A percentile compares a stretch with the other conserved stretches of the same genome.
Conservation (phyloP, 163 green algal species). For the Scenedesmus sp. region DNA sequence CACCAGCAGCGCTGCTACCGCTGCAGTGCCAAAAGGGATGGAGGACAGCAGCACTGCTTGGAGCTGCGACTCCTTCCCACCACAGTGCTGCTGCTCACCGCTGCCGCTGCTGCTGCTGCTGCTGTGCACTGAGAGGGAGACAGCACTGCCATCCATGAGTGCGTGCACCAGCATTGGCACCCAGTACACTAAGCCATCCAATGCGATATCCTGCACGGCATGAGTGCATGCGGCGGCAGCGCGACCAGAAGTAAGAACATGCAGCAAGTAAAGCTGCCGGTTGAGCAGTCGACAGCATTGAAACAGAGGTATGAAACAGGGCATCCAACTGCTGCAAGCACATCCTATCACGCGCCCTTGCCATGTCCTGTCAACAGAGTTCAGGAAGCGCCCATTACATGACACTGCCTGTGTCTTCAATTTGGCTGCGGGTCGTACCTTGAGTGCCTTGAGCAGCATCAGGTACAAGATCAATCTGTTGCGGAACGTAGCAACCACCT, state of each 20-base stretch:
- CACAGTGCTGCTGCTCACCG: slow-evolving; percentile 32
- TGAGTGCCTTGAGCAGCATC: slow-evolving; percentile 51
- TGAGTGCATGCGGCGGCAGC: background rate
- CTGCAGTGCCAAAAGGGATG: slow-evolving; percentile 49
- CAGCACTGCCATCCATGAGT: slow-evolving; percentile 6
- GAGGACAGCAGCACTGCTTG: slow-evolving; percentile 38
- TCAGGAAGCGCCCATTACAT: no score
- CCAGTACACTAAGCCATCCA: slow-evolving; percentile 52
- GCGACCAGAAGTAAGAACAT: background rate
- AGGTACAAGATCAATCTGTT: slow-evolving; percentile 40
- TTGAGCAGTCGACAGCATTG: background rate
- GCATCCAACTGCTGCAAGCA: no score
- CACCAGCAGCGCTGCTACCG: slow-evolving; percentile 31
- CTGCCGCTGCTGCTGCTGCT: slow-evolving; percentile 10
- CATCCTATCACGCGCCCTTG: no score
- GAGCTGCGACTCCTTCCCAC: slow-evolving; percentile 43
- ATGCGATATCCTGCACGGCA: slow-evolving; percentile 30
- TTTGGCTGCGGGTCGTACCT: background rate
- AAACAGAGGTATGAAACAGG: no score
- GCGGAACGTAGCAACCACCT: slow-evolving; percentile 11
- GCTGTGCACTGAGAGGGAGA: slow-evolving; percentile 3
- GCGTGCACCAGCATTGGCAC: slow-evolving; percentile 51
- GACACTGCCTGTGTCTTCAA: background rate
- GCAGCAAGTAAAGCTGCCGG: background rate
- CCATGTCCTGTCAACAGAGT: no score